Evolutionary conservation across 192 early-diverging fungal species (phyloP).

Genomic region (Coemansia sp.): DNA sequence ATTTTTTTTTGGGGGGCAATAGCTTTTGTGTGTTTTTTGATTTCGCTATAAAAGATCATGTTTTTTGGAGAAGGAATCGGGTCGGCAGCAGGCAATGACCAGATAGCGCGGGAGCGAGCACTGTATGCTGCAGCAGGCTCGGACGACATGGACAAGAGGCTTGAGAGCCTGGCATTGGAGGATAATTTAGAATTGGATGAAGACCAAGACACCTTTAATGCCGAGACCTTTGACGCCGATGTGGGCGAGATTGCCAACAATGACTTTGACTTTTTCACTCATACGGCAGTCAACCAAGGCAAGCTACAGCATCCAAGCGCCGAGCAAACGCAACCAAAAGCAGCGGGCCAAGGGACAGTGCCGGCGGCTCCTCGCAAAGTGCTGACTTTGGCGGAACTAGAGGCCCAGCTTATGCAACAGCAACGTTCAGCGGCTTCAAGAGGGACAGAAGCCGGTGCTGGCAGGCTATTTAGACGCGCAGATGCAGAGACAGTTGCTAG

Average conservation of each 20-base stretch:
- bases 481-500: slow-evolving; percentile 26
- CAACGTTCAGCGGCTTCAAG: slow-evolving; percentile 8
- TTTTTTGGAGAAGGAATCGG: slow-evolving; percentile 37
- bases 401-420: slow-evolving; percentile 55
- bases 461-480: slow-evolving; percentile 8
- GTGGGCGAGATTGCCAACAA: slow-evolving; percentile 40
- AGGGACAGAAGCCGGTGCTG: not conserved
- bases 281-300: slow-evolving; percentile 27
- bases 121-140: not conserved
- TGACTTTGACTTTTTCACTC: slow-evolving; percentile 72
- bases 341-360: not conserved
- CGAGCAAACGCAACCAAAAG: slow-evolving; percentile 8
- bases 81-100: slow-evolving; percentile 16
- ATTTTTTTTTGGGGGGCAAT: not conserved
- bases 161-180: slow-evolving; percentile 56
- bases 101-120: slow-evolving; percentile 38
- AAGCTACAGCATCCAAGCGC: slow-evolving; percentile 3
- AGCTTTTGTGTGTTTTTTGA: not conserved
- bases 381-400: slow-evolving; percentile 70
- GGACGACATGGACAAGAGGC: slow-evolving; percentile 61
- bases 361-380: slow-evolving; percentile 34
- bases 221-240: slow-evolving; percentile 67
- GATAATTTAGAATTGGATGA: slow-evolving; percentile 64
- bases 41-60: not conserved
- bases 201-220: slow-evolving; percentile 66